Evolutionary conservation across 2,329 filamentous ascomycete species (phyloP), one percentile per base, ranked within the genome.

Genomic region (Aphanoascus verrucosus): DNA sequence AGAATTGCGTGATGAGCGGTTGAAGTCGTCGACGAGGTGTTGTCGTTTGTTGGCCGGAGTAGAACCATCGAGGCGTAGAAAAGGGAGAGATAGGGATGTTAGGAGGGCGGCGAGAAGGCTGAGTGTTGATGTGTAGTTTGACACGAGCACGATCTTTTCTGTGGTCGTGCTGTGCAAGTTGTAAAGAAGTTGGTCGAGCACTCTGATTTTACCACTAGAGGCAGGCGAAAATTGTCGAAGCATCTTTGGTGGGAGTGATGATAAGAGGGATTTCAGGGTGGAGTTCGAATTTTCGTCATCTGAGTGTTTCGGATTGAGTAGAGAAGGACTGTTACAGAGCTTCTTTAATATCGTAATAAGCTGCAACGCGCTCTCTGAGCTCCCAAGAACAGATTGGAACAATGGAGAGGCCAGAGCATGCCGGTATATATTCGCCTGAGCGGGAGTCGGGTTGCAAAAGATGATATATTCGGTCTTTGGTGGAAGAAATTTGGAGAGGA

Each of bases 121-220:
- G 8, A 88, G 75, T 0, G 84, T 88, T 8, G 81, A 80, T 0
- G 84, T 88, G 64, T 86, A 87, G 62, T 87, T 86, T 17, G 83
- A 86, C n/a, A 88, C 83, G 7, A 88, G 73, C 8, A 88, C 82
- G 20, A 88, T 78, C 61, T 87, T 88, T 61, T 88, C 84, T 1
- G 76, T 69, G 0, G 83, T 85, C 0, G 73, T 79, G 1, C 72
- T 76, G 47, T 75, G 77, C 20, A 88, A 74, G 9, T 74, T 75
- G 59, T 83, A 76, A 1, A 88, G 69, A 7, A 88, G 71, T 50
- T 78, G 75, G 62, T 87, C 83, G 2, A 88, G 72, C 1, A 86
- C 78, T 42, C 82, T 77, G 19, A 87, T 71, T 63, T 88, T 88
- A 23, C 78, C 77, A 56, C 82, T 84, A 1, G 79, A 75, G 1